phyloP scores from a whole-genome alignment of 108 stramenopile genomes.

The Skeletonema costatum region DNA sequence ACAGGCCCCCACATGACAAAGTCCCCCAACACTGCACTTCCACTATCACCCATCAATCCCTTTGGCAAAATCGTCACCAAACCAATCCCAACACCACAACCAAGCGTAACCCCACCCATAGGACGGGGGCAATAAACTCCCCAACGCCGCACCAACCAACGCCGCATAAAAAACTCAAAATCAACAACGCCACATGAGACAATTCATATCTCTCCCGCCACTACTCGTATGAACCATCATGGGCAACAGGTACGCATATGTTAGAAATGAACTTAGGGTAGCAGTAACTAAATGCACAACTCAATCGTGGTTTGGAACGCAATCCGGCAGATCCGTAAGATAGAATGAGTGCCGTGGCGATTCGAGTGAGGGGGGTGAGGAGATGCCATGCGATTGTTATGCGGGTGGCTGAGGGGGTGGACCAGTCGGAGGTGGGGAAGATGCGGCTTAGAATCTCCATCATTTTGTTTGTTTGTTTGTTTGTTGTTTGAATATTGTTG shows the following conservation, averaged over 20 bases:
- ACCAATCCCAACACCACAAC: constrained; percentile 32
- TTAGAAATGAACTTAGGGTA: background rate
- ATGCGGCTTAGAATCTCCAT: background rate
- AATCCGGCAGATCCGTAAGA: background rate
- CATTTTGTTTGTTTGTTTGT: background rate
- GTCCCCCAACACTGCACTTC: background rate
- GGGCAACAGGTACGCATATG: background rate
- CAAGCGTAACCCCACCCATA: constrained; percentile 64
- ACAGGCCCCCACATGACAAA: constrained; percentile 1
- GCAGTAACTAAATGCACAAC: background rate
- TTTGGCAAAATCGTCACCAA: constrained; percentile 2
- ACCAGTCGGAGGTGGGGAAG: background rate
- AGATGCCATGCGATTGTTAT: background rate
- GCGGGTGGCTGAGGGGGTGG: background rate
- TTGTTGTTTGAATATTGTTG: background rate
- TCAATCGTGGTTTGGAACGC: background rate
- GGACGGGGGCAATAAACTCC: constrained; percentile 61
- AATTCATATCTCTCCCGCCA: constrained; percentile 31
- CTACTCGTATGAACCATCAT: background rate
- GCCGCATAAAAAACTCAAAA: constrained; percentile 55
- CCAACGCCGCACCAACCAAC: constrained; percentile 67
- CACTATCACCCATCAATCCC: background rate
- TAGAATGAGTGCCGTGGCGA: background rate
- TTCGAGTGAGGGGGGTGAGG: background rate
- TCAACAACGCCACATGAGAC: constrained; percentile 55